Conservation (phyloP, 176 grass and related monocot genomes). For the Avena eriantha region DNA sequence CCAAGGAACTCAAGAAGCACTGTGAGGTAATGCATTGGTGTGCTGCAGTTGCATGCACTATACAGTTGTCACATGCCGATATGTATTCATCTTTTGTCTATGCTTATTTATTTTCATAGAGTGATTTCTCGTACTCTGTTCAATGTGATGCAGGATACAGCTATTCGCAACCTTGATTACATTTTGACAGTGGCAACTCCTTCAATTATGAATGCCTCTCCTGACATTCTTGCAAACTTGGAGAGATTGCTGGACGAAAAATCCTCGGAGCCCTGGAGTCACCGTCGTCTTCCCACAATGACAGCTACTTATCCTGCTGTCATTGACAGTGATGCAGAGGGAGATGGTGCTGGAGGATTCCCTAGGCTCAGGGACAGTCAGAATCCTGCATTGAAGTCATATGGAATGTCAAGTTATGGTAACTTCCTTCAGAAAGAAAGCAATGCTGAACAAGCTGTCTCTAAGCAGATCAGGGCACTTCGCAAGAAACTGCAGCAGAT, state of each 20-base stretch:
- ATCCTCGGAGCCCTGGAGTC: slow-evolving; percentile 80
- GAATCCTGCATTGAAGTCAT: slow-evolving; percentile 53
- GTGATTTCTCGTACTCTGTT: slow-evolving; percentile 24
- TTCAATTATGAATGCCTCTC: slow-evolving; percentile 77
- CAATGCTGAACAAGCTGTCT: slow-evolving; percentile 69
- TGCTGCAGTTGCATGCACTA: slow-evolving; percentile 25
- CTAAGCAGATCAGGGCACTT: slow-evolving; percentile 85
- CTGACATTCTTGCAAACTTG: slow-evolving; percentile 81
- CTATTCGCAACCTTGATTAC: slow-evolving; percentile 95
- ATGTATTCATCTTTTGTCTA: slow-evolving; percentile 29
- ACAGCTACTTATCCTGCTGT: slow-evolving; percentile 87
- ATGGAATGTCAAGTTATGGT: slow-evolving; percentile 62
- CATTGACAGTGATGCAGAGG: slow-evolving; percentile 81
- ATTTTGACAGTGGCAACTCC: slow-evolving; percentile 79
- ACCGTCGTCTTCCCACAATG: slow-evolving; percentile 84
- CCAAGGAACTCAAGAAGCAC: slow-evolving; percentile 83
- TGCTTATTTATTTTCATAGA: slow-evolving; percentile 25
- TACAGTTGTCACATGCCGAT: slow-evolving; percentile 9
- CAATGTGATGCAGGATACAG: slow-evolving; percentile 70
- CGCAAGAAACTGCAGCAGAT: slow-evolving; percentile 99
- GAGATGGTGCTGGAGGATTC: slow-evolving; percentile 56
- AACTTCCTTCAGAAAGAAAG: slow-evolving; percentile 68
- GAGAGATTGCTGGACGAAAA: slow-evolving; percentile 82
- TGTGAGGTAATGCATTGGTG: slow-evolving; percentile 71
- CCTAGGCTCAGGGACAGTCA: slow-evolving; percentile 54